phyloP scores from a whole-genome alignment of 176 grass and related monocot genomes.

The Oryza longistaminata region DNA sequence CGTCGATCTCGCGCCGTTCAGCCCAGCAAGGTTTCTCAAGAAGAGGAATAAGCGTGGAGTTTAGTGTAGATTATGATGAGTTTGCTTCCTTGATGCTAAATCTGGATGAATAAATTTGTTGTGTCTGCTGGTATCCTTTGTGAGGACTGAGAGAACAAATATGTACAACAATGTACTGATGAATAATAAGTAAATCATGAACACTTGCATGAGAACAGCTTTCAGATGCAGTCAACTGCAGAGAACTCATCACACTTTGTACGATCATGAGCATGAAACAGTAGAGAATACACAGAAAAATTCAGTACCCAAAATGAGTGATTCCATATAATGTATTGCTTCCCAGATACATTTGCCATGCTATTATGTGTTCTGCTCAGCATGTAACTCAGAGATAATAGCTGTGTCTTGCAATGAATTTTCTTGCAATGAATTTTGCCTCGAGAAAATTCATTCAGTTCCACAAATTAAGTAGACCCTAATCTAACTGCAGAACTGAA shows the following conservation, averaged over 20 bases:
- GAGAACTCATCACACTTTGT: neutral
- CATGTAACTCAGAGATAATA: neutral
- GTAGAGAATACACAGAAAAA: neutral
- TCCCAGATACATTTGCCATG: neutral
- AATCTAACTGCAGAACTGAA: slow-evolving; percentile 23
- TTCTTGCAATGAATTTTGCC: neutral
- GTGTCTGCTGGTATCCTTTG: neutral
- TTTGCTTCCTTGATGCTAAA: neutral
- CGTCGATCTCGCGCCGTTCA: slow-evolving; percentile 66
- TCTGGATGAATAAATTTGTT: slow-evolving; percentile 27
- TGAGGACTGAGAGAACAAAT: neutral
- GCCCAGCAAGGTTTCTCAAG: slow-evolving; percentile 63
- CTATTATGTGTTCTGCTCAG: neutral
- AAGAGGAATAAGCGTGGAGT: slow-evolving; percentile 35
- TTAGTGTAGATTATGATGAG: neutral
- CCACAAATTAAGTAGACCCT: slow-evolving; percentile 1
- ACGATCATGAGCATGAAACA: neutral
- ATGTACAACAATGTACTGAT: neutral
- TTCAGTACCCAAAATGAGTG: neutral
- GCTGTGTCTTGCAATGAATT: neutral
- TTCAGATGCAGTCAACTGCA: neutral
- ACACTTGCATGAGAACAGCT: neutral
- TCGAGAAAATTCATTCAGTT: neutral
- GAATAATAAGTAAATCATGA: slow-evolving; percentile 26
- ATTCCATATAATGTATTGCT: neutral